Evolutionary conservation across 1,284 basidiomycete genomes (phyloP), one percentile per base, ranked within the genome.

Genomic region (Irpex rosettiformis): DNA sequence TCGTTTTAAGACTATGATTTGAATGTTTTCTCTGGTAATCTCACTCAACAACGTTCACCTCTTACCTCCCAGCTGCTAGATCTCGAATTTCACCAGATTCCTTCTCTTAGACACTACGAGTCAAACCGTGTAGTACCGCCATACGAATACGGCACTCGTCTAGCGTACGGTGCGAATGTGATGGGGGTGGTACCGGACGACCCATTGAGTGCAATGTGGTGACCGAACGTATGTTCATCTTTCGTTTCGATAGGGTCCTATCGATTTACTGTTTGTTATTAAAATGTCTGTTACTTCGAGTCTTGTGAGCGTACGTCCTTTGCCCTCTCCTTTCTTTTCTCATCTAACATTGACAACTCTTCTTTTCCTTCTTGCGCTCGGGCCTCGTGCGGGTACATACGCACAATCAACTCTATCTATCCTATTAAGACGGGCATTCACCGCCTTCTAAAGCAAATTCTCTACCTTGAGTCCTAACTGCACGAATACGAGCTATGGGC

Each of bases 171-270:
- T 27, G 69, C 69, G 51, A 83, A 75, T 61, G 83, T 92, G 54
- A 66, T 77, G 0, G 74, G 74, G 18, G 93, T 91, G 91, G 79
- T 80, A 4, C 67, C 71, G 4, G 76, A 78, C 52, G 89, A 89
- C 61, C 90, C 91, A 0, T 71, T 93, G 58, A 93, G 93, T 64
- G 89, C 87, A 13, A 91, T 91, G 4, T 93, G 88, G 83, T 93
- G 43, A 93, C 91, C 2, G 89, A 93, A 74, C 81, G 87, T 85
- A 59, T 61, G 75, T 74, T 25, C 49, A 37, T 51, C 21, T 13
- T 45, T 24, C 56, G 56, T 37, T 21, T 49, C 6, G 42, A 18
- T 24, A 48, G 29, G 3, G 10, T 28, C 52, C 28, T 13, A 4
- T 43, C 10, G 5, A 30, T 58, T 59, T n/a, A n/a, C n/a, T n/a